Percentiles rank a stretch among this genome's conserved stretches.
Conservation (phyloP, 768 basidiomycete genomes). For the Mycena latifolia region DNA sequence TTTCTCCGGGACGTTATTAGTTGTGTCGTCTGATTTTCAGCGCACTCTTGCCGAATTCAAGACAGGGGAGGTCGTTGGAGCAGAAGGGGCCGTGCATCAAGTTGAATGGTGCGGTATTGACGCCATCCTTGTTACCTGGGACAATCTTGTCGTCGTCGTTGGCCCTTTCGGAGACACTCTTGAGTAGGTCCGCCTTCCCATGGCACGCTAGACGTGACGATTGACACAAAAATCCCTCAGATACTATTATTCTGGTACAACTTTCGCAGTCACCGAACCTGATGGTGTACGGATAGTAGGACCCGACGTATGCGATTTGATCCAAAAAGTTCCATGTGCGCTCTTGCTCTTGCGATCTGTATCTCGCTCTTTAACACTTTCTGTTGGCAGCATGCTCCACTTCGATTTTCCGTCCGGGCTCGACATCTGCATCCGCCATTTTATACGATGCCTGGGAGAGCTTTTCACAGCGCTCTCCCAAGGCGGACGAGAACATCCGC, state of each 20-base stretch:
- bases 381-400: constrained; percentile 71
- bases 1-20: constrained; percentile 81
- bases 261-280: constrained; percentile 84
- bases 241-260: constrained; percentile 82
- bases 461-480: constrained; percentile 86
- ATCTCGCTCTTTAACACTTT: constrained; percentile 11
- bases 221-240: constrained; percentile 53
- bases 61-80: constrained; percentile 65
- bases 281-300: constrained; percentile 92
- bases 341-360: constrained; percentile 17
- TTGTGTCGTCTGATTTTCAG: constrained; percentile 95
- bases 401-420: constrained; percentile 93
- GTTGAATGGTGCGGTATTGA: constrained; percentile 98
- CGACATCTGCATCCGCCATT: constrained; percentile 91
- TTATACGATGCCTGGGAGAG: constrained; percentile 94
- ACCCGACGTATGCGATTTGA: constrained; percentile 84
- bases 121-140: constrained; percentile 91
- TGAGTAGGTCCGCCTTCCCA: constrained; percentile 64
- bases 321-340: constrained; percentile 94
- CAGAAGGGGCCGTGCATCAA: constrained; percentile 71
- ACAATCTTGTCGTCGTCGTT: constrained; percentile 81
- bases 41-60: constrained; percentile 91
- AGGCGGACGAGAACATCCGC: constrained; percentile 93
- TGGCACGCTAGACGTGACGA: constrained; percentile 6
- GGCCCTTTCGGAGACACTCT: constrained; percentile 92